phyloP scores from a whole-genome alignment of 208 protist species.

The Trypanosomatidae sp. region DNA sequence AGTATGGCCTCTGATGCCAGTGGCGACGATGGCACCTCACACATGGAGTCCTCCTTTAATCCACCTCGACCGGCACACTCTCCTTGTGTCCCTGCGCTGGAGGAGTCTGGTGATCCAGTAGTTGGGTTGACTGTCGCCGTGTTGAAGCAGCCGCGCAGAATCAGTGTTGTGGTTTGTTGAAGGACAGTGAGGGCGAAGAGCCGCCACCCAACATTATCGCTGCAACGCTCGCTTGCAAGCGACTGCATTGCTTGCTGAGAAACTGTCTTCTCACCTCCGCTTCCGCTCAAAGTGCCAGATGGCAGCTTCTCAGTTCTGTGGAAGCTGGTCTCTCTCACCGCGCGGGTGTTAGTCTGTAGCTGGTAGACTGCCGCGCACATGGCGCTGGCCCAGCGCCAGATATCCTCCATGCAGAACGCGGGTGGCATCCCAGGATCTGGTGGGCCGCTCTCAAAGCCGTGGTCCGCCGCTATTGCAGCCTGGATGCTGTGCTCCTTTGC shows the following conservation, averaged over 20 bases:
- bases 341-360: constrained; percentile 5
- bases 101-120: background rate
- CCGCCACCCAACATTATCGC: constrained; percentile 1
- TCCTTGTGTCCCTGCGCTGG: background rate
- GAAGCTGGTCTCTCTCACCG: background rate
- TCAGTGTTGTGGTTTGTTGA: constrained; percentile 9
- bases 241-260: background rate
- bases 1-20: background rate
- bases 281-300: background rate
- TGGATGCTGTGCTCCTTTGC: background rate
- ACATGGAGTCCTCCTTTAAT: background rate
- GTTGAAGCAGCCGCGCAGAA: constrained; percentile 17
- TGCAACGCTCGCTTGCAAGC: background rate
- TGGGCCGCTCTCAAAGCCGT: background rate
- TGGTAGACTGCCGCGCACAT: constrained; percentile 15
- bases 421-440: constrained; percentile 5
- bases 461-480: background rate
- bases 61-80: background rate
- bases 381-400: constrained; percentile 10
- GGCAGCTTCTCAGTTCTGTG: background rate
- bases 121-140: background rate
- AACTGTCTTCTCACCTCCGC: background rate
- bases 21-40: background rate
- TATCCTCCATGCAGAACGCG: background rate
- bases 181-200: constrained; percentile 14